Evolutionary conservation across 2,329 filamentous ascomycete genomes (phyloP), one percentile per base, ranked within the genome.

Genomic region (Arthrinium phaeospermum): DNA sequence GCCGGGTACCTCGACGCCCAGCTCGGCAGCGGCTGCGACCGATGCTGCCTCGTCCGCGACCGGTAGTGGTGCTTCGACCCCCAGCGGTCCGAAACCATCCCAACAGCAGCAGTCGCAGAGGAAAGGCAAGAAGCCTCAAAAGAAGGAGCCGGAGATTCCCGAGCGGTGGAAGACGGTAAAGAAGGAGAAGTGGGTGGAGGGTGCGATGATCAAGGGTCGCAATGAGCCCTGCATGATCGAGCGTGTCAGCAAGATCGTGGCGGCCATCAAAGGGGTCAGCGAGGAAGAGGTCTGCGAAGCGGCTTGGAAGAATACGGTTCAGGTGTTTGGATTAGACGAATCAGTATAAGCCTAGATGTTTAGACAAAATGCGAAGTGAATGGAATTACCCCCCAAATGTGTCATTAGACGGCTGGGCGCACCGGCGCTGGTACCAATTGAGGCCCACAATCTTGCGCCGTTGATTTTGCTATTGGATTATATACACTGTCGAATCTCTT

Each of bases 121-220:
- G 71, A 75, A 71, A 57, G 72, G 73, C 47, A 87, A 86, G 79
- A 84, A 87, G 67, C 75, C 74, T n/a, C 85, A 88, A 76, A 90
- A 89, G 78, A 89, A 89, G 75, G 86, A 93, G 75, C 86, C 90
- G 6, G 91, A 92, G 70, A 90, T 93, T 1, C 92, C 92, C 0
- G 87, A 91, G 70, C 84, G 94, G 46, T 96, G 92, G 77, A 97
- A 93, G 83, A 87, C 91, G 5, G 93, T 98, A 44, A 99, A 98
- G 87, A 98, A 98, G 84, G 96, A 99, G 84, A 97, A 94, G 81
- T 99, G 95, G 92, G 89, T 90, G 64, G 91, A 94, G 78, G 96
- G 95, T 0, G 88, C 88, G 53, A 96, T 98, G 93, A 90, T 99
- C 70, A 99, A 98, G 84, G 94, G 96, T 0, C 90, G 96, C 73